These are phyloP conservation scores for Ustilago crameri DNA, from an alignment of 1,284 basidiomycete species.

Conservation along the genomic window DNA sequence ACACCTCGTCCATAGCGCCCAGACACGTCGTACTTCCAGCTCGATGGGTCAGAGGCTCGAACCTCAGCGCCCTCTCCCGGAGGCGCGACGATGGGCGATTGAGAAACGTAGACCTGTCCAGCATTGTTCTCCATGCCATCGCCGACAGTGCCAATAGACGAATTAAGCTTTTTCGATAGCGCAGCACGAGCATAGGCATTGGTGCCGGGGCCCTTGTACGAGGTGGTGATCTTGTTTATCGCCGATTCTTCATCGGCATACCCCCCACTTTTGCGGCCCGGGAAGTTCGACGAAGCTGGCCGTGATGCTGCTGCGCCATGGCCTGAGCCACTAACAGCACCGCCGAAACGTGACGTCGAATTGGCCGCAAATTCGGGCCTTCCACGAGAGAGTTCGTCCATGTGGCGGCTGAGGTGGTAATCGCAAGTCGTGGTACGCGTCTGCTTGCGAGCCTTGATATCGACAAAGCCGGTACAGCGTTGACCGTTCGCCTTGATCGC, in stretches of 20 bases:
- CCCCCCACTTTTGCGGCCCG: constrained; percentile 5
- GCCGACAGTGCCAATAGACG: constrained; percentile 23
- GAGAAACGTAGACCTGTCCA: constrained; percentile 24
- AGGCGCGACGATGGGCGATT: constrained; percentile 7
- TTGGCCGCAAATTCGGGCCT: constrained; percentile 80
- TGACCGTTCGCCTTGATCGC: constrained; percentile 80
- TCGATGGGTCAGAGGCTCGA: constrained; percentile 32
- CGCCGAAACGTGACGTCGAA: constrained; percentile 17
- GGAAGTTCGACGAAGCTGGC: constrained; percentile 3
- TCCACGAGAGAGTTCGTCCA: constrained; percentile 77
- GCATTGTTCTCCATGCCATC: constrained; percentile 44
- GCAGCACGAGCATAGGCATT: constrained; percentile 1
- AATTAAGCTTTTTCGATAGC: constrained; percentile 25
- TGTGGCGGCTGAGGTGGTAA: constrained; percentile 83
- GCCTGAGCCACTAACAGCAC: background rate
- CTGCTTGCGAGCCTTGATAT: constrained; percentile 36
- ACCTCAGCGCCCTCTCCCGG: constrained; percentile 4
- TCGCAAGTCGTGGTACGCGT: constrained; percentile 75
- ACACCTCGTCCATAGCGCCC: constrained; percentile 34
- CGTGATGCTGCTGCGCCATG: background rate
- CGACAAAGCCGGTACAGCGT: constrained; percentile 76
- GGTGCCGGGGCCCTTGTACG: constrained; percentile 3
- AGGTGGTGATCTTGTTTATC: constrained; percentile 16
- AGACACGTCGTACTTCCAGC: constrained; percentile 38
- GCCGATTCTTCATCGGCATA: constrained; percentile 11